Conservation (phyloP, 768 basidiomycete genomes). For the Scleroderma citrinum region DNA sequence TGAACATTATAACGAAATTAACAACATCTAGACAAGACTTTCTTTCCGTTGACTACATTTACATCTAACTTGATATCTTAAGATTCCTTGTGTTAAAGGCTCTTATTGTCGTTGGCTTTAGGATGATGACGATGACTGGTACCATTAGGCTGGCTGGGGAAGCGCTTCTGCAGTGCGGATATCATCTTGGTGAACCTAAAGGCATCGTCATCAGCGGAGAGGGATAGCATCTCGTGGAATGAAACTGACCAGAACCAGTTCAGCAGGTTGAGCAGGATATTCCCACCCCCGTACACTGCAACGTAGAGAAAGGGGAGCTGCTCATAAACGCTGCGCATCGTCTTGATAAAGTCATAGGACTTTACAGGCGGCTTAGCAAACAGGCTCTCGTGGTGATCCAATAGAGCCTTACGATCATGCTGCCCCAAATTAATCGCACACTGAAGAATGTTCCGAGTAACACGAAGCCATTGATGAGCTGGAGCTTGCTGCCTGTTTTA, state of each 20-base stretch:
- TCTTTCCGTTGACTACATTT: background rate
- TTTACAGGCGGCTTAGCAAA: slow-evolving; percentile 20
- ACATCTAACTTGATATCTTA: background rate
- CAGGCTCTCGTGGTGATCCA: background rate
- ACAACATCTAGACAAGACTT: background rate
- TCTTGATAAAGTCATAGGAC: slow-evolving; percentile 64
- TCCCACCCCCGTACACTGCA: slow-evolving; percentile 49
- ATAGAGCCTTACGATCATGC: slow-evolving; percentile 29
- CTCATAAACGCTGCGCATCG: slow-evolving; percentile 48
- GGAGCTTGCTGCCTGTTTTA: slow-evolving; percentile 59
- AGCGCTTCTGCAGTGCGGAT: slow-evolving; percentile 55
- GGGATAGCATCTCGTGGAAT: background rate
- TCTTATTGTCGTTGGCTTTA: background rate
- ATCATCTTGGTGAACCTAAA: slow-evolving; percentile 71
- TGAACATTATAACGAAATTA: background rate
- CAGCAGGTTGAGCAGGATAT: slow-evolving; percentile 60
- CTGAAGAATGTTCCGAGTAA: slow-evolving; percentile 65
- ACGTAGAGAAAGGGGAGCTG: slow-evolving; percentile 48
- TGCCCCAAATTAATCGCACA: slow-evolving; percentile 69
- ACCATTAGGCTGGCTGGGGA: slow-evolving; percentile 28
- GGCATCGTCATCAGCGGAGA: background rate
- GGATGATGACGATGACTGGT: background rate
- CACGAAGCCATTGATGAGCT: slow-evolving; percentile 65
- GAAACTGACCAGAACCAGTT: slow-evolving; percentile 73
- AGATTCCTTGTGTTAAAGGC: background rate